Conservation (phyloP, 2,329 filamentous ascomycete genomes). For the Lecanicillium sp. region DNA sequence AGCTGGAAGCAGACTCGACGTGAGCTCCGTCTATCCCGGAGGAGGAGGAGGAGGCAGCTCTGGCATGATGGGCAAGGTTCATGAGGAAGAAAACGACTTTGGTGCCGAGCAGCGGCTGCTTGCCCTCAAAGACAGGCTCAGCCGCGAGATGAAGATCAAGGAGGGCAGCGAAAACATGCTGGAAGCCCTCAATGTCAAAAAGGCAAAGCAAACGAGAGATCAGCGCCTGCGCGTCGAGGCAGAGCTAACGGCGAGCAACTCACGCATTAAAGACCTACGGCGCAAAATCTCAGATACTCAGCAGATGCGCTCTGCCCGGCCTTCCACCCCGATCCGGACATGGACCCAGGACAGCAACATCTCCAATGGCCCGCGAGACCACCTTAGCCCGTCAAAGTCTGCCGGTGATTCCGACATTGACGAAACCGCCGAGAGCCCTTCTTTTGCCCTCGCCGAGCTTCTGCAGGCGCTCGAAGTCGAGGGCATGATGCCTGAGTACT, state of each 20-base stretch:
- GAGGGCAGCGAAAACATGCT: constrained; percentile 96
- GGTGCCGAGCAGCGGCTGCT: constrained; percentile 67
- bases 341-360: constrained; percentile 39
- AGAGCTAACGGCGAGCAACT: constrained; percentile 83
- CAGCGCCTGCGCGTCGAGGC: constrained; percentile 73
- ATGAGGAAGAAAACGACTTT: constrained; percentile 49
- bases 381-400: constrained; percentile 46
- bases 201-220: constrained; percentile 89
- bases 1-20: constrained; percentile 27
- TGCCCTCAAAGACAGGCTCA: constrained; percentile 73
- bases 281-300: constrained; percentile 54
- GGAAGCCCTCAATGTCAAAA: constrained; percentile 89
- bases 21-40: constrained; percentile 21
- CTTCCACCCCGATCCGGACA: constrained; percentile 43
- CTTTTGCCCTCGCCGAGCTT: constrained; percentile 81
- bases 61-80: constrained; percentile 45
- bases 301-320: constrained; percentile 30
- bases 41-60: constrained; percentile 6
- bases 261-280: constrained; percentile 53
- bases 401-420: constrained; percentile 55
- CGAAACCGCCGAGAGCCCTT: constrained; percentile 74
- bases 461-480: constrained; percentile 82
- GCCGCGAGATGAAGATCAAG: constrained; percentile 96
- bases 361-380: constrained; percentile 44
- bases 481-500: constrained; percentile 87